Base-by-base conservation (phyloP, 371 early-diverging fungal genomes). In the Chytridiales sp. region DNA sequence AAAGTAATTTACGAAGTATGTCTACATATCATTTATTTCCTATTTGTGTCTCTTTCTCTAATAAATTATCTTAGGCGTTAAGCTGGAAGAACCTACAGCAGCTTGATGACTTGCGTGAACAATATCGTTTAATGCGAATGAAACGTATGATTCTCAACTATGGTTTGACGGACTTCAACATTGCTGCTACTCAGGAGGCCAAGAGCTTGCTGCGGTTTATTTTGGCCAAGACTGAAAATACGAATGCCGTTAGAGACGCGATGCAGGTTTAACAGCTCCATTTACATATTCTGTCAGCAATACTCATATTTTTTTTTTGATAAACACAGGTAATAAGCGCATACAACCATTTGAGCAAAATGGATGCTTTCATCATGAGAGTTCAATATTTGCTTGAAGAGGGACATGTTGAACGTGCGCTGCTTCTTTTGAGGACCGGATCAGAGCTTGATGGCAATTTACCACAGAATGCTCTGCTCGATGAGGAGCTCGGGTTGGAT, bases 71-170 rank as follows among this genome's bases (percentile, higher is more conserved):
- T 2, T 24, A 56, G 56, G 27, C 26, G 15, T 44, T 56, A 22
- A 36, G 34, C 2, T n/a, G 17, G 2, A 47, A 8, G 40, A 9
- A n/a, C 24, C 6, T n/a, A 1, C 21, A 24, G 13, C 41, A 30
- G 34, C 43, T 61, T 17, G 61, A 56, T 15, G 85, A 78, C 22
- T 46, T 78, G 13, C 52, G 59, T 11, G 85, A 81, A 56, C 85
- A 82, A 48, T 69, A 74, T 48, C 70, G 80, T 22, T 67, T 85
- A 51, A 76, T 85, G 78, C 60, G 70, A 24, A 62, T 85, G 41
- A 72, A 72, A 59, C 60, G 72, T 17, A 82, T 82, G 76, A 64
- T 85, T 21, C 47, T 73, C 19, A 27, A 49, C n/a, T 78, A 84
- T 50, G 82, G 82, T 17, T 59, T 84, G 35, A 56, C 51, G 4